These are phyloP conservation scores for Exophiala xenobiotica DNA, from an alignment of 2,329 filamentous ascomycete genomes.

Conservation along the genomic window DNA sequence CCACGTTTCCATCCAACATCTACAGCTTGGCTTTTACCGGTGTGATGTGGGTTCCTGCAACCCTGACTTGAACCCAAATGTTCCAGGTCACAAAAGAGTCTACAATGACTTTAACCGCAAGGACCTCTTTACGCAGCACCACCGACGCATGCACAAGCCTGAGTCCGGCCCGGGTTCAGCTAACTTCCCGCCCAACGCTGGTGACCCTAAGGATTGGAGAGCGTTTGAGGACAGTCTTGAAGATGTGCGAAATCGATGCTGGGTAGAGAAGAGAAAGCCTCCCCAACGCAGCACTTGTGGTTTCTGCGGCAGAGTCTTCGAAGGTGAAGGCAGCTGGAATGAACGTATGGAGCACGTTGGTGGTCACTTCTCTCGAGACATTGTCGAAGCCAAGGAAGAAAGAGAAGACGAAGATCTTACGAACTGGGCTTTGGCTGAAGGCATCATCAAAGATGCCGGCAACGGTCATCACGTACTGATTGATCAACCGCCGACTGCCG, in stretches of 20 bases:
- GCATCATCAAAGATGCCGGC: slow-evolving; percentile 31
- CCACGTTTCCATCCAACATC: slow-evolving; percentile 77
- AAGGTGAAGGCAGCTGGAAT: slow-evolving; percentile 69
- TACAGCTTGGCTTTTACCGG: slow-evolving; percentile 71
- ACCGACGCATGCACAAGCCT: slow-evolving; percentile 77
- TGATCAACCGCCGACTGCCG: slow-evolving; percentile 27
- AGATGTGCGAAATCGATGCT: slow-evolving; percentile 58
- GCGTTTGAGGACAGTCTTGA: slow-evolving; percentile 56
- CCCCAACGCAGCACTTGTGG: slow-evolving; percentile 62
- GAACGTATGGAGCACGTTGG: slow-evolving; percentile 85
- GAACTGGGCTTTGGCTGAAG: slow-evolving; percentile 43
- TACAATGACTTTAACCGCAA: slow-evolving; percentile 81
- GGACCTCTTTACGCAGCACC: slow-evolving; percentile 85
- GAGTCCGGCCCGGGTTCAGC: slow-evolving; percentile 27
- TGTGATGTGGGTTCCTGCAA: slow-evolving; percentile 66
- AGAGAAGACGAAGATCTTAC: slow-evolving; percentile 44
- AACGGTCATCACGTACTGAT: slow-evolving; percentile 30
- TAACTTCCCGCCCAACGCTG: slow-evolving; percentile 22
- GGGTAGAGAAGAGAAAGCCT: slow-evolving; percentile 58
- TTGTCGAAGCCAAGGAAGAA: slow-evolving; percentile 44
- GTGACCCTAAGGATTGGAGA: slow-evolving; percentile 30
- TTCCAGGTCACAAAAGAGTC: slow-evolving; percentile 27
- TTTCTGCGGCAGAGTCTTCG: slow-evolving; percentile 64
- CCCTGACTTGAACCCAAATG: slow-evolving; percentile 28
- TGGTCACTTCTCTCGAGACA: slow-evolving; percentile 65